Evolutionary conservation across 2,329 filamentous ascomycete species (phyloP), one percentile per base, ranked within the genome.

Genomic region (Curvularia spicifera): DNA sequence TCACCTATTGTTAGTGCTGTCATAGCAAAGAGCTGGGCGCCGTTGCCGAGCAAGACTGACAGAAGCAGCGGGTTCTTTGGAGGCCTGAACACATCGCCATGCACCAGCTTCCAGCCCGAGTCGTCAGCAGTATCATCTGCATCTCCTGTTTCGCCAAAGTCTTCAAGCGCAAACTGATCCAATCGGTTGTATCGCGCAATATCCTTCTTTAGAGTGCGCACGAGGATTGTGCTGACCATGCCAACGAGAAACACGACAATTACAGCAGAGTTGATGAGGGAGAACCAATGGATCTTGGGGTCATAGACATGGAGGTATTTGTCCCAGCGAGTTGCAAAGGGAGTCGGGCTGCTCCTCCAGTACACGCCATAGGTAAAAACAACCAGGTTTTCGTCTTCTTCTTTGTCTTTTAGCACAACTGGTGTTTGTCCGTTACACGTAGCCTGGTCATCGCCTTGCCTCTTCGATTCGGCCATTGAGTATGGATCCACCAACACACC

Each of bases 231-330:
- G 78, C 90, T 89, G 63, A 99, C 95, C 69, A 95, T 97, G 45
- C 93, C 86, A 35, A 94, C 89, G 40, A 98, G 83, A 78, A 98
- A 95, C 48, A 97, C 85, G 50, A 99, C 93, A 61, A 99, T 96
- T 44, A 98, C 88, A 49, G 95, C 91, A 35, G 93, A 97, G 78
- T 97, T 97, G 79, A 98, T 91, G 49, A 99, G 87, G 59, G 93
- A 97, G 81, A 98, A 97, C 95, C 95, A 99, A 78, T 99, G 95
- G 69, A 99, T 98, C 82, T 95, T 96, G 51, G 95, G 93, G 76
- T 98, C 93, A 73, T 93, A 96, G 29, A 99, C 94, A 72, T 98
- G 94, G 35, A 99, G 84, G 75, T 98, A 98, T 79, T 97, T 98
- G 83, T 99, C 95, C 95, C 95, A 99, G 64, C 95, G 87, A 12